Evolutionary conservation across 345 rosid genomes (phyloP).

Genomic region (Aethionema arabicum): DNA sequence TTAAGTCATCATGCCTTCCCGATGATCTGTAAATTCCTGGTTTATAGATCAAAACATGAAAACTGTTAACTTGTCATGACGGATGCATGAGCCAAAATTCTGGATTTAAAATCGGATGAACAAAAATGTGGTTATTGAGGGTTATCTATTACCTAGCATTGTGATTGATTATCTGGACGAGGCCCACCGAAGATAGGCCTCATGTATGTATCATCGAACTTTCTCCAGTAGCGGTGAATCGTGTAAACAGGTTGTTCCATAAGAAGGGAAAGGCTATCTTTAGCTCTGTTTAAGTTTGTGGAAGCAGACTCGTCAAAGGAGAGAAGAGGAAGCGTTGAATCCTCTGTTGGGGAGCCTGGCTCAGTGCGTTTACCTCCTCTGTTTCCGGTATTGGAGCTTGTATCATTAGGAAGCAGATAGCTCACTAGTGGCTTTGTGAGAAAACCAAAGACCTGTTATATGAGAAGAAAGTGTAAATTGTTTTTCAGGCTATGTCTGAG

Average conservation of each 20-base stretch:
- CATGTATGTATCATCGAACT: slow-evolving; percentile 79
- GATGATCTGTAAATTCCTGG: neutral
- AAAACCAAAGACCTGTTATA: slow-evolving; percentile 76
- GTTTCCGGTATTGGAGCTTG: slow-evolving; percentile 16
- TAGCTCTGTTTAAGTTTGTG: slow-evolving; percentile 66
- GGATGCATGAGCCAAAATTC: neutral
- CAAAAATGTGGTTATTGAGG: neutral
- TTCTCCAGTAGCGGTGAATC: slow-evolving; percentile 81
- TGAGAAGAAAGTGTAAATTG: neutral
- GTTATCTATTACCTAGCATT: slow-evolving; percentile 41
- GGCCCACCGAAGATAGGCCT: slow-evolving; percentile 90
- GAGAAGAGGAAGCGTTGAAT: slow-evolving; percentile 58
- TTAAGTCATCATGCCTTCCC: slow-evolving; percentile 21
- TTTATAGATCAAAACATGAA: neutral
- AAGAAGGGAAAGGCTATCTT: slow-evolving; percentile 68
- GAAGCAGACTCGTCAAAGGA: slow-evolving; percentile 66
- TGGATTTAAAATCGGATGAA: neutral
- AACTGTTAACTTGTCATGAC: slow-evolving; percentile 5
- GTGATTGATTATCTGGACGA: slow-evolving; percentile 29
- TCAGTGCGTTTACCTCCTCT: slow-evolving; percentile 26
- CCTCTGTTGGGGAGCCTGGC: slow-evolving; percentile 52
- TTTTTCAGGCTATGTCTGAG: no score
- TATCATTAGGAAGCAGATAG: slow-evolving; percentile 50
- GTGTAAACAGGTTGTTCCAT: slow-evolving; percentile 79
- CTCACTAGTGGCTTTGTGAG: slow-evolving; percentile 73